phyloP scores from a whole-genome alignment of 73 alveolate genomes.

The Stentor coeruleus region DNA sequence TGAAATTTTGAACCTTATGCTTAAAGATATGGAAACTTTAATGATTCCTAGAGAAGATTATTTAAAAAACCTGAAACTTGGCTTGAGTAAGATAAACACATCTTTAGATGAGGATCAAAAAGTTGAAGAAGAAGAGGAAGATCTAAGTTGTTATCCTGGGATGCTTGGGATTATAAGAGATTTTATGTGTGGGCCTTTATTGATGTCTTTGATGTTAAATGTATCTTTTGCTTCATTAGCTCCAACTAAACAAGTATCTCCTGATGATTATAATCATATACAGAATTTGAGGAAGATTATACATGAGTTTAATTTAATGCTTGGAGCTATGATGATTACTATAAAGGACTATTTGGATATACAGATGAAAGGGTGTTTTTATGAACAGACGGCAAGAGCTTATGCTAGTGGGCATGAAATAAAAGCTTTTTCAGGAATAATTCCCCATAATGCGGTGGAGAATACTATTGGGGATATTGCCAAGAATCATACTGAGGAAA shows the following conservation, averaged over 20 bases:
- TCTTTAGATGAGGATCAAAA: neutral
- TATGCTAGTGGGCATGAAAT: neutral
- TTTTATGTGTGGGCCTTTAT: constrained; percentile 2
- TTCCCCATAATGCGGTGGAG: neutral
- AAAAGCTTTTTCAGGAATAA: neutral
- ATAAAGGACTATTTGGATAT: neutral
- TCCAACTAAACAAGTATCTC: neutral
- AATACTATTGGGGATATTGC: neutral
- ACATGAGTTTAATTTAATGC: neutral
- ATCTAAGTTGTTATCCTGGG: neutral
- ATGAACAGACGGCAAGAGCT: neutral
- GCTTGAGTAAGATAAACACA: neutral
- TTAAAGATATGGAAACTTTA: constrained; percentile 19
- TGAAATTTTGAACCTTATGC: constrained; percentile 10
- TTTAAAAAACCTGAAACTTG: constrained; percentile 15
- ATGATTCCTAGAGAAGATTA: constrained; percentile 21
- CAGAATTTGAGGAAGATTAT: neutral
- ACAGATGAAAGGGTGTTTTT: neutral
- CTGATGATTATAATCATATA: neutral
- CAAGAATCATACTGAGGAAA: neutral
- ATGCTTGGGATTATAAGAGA: neutral
- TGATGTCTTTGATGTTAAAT: neutral
- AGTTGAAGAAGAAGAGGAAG: neutral
- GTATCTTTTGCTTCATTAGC: neutral
- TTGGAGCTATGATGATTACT: neutral